Evolutionary conservation across 257 asterid genomes (phyloP), one percentile per base, ranked within the genome.

Genomic region (Asclepias syriaca): DNA sequence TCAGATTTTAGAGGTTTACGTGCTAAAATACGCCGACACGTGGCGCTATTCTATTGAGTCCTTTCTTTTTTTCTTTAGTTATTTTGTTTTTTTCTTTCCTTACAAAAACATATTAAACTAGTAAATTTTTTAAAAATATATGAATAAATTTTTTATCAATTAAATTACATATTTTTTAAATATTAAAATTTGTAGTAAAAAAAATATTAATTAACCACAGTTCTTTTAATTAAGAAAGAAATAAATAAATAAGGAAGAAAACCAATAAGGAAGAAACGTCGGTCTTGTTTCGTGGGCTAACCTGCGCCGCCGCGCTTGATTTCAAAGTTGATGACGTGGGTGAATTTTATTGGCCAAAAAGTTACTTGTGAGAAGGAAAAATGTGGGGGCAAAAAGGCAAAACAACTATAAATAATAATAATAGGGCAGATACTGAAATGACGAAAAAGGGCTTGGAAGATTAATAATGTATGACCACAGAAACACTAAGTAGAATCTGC

Each of bases 1-100:
- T 21, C 59, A 16, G 54, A 6, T 29, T 55, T 68, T 21, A 48
- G 50, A 53, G 11, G 4, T 16, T 53, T 53, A 16, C 24, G 14
- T 24, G 40, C 69, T 69, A 68, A 50, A 18, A 14, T 61, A 5
- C 37, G 49, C 70, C 8, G 46, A 54, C 53, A 73, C 72, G 74
- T 77, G 77, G 18, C 66, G 29, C 6, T 14, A 2, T 55, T 8
- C 24, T 24, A 19, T 71, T 63, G 76, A 18, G 7, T 2, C 39
- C 39, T 8, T 18, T 53, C 0, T 53, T 11, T 48, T 48, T 3
- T 2, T 3, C 55, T 51, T 15, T 51, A 19, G n/a, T 50, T 50
- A 50, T 0, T 24, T n/a, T n/a, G n/a, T n/a, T n/a, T n/a, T n/a
- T n/a, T n/a, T n/a, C n/a, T n/a, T n/a, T n/a, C n/a, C n/a, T n/a